These are phyloP conservation scores for Chlamydomonas sp. DNA, from an alignment of 139 green algal species.

Conservation along the genomic window DNA sequence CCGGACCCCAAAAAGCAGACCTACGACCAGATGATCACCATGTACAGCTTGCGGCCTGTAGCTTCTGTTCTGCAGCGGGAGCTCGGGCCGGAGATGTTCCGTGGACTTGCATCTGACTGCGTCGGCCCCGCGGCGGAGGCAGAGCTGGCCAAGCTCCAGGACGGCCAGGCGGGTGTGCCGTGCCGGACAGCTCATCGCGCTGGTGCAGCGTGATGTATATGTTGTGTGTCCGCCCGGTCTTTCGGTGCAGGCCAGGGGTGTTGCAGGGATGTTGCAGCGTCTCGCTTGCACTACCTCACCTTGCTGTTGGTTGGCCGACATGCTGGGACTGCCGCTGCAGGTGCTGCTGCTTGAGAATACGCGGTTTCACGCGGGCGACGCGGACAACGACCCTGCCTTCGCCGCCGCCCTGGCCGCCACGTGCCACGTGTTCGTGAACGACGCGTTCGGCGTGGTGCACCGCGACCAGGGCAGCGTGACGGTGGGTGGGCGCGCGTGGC, in stretches of 20 bases:
- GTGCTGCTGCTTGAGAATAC: conserved; percentile 68
- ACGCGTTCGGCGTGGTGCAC: conserved; percentile 70
- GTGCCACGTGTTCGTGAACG: conserved; percentile 64
- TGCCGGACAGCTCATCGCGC: no score
- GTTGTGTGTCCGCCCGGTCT: no score
- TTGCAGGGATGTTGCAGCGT: no score
- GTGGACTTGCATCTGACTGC: conserved; percentile 47
- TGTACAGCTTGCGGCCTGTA: conserved; percentile 39
- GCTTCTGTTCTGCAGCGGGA: conserved; percentile 4
- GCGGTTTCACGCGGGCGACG: conserved; percentile 65
- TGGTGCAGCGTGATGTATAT: no score
- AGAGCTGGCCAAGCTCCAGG: conserved; percentile 24
- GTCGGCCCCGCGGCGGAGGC: conserved; percentile 39
- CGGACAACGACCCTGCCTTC: conserved; percentile 48
- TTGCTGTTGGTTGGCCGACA: no score
- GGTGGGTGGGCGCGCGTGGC: conserved; percentile 23
- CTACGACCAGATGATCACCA: conserved; percentile 8
- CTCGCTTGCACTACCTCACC: no score
- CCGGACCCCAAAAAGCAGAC: conserved; percentile 42
- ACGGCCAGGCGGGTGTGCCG: conserved; percentile 44
- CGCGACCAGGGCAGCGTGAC: conserved; percentile 64
- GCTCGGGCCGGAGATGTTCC: conserved; percentile 39
- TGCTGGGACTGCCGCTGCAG: conserved; percentile 18
- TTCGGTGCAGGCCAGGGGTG: no score
- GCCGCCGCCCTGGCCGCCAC: conserved; percentile 51